phyloP scores from a whole-genome alignment of 1,139 yeast genomes.

The Saccharomyces hybrid region DNA sequence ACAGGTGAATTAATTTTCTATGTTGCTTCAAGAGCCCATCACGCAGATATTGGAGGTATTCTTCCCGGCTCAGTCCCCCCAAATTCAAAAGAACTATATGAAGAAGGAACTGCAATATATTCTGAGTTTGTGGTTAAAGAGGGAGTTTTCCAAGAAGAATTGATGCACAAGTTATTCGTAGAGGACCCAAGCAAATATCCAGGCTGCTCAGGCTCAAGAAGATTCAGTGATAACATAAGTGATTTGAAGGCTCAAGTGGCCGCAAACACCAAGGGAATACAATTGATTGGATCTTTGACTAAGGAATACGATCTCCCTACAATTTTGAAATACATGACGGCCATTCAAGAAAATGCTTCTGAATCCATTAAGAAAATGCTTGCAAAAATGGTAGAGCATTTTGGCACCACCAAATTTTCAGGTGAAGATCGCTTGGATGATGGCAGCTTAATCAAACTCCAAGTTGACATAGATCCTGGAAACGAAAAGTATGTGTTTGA shows the following conservation, averaged over 20 bases:
- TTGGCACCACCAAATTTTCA: constrained; percentile 22
- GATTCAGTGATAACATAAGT: constrained; percentile 40
- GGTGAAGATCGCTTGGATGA: constrained; percentile 43
- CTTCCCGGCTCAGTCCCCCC: constrained; percentile 46
- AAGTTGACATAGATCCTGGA: constrained; percentile 36
- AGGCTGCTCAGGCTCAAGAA: constrained; percentile 44
- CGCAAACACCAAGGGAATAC: constrained; percentile 43
- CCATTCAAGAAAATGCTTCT: constrained; percentile 40
- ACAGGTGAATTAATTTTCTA: constrained; percentile 34
- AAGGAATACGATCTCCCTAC: constrained; percentile 34
- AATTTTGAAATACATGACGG: constrained; percentile 39
- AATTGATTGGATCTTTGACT: constrained; percentile 35
- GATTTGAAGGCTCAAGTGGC: constrained; percentile 45
- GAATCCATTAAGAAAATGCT: constrained; percentile 36
- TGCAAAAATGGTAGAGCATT: constrained; percentile 27
- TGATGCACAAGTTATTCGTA: constrained; percentile 33
- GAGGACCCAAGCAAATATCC: constrained; percentile 38
- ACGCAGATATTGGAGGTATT: constrained; percentile 46
- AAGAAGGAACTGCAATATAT: constrained; percentile 44
- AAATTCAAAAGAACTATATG: constrained; percentile 39
- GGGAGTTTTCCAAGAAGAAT: constrained; percentile 39
- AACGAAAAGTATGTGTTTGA: constrained; percentile 38
- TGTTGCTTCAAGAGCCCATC: constrained; percentile 47
- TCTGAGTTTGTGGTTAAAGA: constrained; percentile 37
- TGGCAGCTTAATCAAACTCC: constrained; percentile 38